phyloP scores from a whole-genome alignment of 768 basidiomycete species.

The Stropharia rugosoannulata region DNA sequence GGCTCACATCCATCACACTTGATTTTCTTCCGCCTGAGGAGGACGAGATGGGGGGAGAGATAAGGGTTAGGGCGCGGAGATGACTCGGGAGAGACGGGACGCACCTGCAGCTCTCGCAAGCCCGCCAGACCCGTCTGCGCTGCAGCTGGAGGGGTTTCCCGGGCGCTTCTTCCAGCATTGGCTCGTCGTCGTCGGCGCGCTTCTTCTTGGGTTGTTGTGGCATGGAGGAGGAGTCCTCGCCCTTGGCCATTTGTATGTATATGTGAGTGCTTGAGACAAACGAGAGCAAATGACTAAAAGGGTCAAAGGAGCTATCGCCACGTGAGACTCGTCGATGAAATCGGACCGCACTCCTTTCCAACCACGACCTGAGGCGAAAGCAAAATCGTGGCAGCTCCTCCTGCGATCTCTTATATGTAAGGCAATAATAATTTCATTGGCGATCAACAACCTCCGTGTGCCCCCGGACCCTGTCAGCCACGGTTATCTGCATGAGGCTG shows the following conservation, averaged over 20 bases:
- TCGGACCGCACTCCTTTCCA: conserved; percentile 17
- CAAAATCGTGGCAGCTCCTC: not conserved
- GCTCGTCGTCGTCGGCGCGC: conserved; percentile 61
- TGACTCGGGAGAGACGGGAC: conserved; percentile 12
- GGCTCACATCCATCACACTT: conserved; percentile 91
- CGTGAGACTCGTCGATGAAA: conserved; percentile 17
- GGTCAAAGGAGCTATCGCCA: conserved; percentile 20
- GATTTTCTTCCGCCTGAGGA: conserved; percentile 82
- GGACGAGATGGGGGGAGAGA: conserved; percentile 14
- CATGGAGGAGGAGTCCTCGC: conserved; percentile 47
- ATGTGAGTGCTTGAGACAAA: conserved; percentile 28
- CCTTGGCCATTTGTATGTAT: conserved; percentile 41
- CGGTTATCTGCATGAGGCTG: conserved; percentile 13
- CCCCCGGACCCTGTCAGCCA: conserved; percentile 9
- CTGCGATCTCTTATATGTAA: conserved; percentile 13
- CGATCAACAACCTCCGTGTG: conserved; percentile 10
- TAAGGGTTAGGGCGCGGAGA: conserved; percentile 16
- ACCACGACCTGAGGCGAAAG: conserved; percentile 4
- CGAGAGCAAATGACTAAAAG: conserved; percentile 25
- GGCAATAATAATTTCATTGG: conserved; percentile 1
- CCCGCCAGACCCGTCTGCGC: conserved; percentile 81
- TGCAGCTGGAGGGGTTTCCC: conserved; percentile 77
- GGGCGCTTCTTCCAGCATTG: conserved; percentile 53
- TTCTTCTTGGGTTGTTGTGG: conserved; percentile 75
- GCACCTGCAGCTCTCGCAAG: conserved; percentile 89